Percentiles rank a stretch among this genome's conserved stretches.
These are phyloP conservation scores for Anthoceros angustus DNA, from an alignment of 225 moss, liverwort and hornwort species.

Conservation along the genomic window DNA sequence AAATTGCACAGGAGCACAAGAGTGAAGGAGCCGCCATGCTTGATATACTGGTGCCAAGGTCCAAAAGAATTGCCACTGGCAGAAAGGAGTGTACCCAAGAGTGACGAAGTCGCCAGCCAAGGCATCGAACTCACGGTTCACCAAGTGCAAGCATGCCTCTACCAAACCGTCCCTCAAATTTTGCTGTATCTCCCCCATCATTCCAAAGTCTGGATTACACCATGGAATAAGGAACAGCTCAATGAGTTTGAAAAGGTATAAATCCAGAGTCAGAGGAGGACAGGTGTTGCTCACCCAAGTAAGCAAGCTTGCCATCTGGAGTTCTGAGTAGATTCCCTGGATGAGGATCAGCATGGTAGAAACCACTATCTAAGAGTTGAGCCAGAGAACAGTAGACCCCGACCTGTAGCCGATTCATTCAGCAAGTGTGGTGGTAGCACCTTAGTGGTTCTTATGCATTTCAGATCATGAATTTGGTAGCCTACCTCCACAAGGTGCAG, in stretches of 20 bases:
- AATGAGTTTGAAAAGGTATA: background rate
- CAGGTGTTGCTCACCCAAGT: slow-evolving; percentile 40
- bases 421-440: background rate
- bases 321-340: slow-evolving; percentile 86
- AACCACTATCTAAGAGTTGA: slow-evolving; percentile 77
- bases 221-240: background rate
- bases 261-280: background rate
- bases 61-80: background rate
- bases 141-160: slow-evolving; percentile 87
- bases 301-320: slow-evolving; percentile 89
- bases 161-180: slow-evolving; percentile 68
- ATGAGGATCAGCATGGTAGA: slow-evolving; percentile 98
- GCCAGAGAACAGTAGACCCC: slow-evolving; percentile 84
- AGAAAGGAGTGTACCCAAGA: slow-evolving; percentile 48
- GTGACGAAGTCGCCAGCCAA: slow-evolving; percentile 92
- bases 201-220: slow-evolving; percentile 70
- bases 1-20: background rate
- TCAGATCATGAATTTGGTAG: background rate
- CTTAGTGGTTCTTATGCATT: background rate
- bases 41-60: background rate
- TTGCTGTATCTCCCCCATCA: slow-evolving; percentile 98
- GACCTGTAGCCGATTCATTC: slow-evolving; percentile 28
- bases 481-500: slow-evolving; percentile 80
- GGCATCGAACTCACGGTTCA: slow-evolving; percentile 78
- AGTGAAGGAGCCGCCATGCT: background rate